Evolutionary conservation across 495 filamentous ascomycete genomes (phyloP).

Genomic region (Xylaria cubensis): DNA sequence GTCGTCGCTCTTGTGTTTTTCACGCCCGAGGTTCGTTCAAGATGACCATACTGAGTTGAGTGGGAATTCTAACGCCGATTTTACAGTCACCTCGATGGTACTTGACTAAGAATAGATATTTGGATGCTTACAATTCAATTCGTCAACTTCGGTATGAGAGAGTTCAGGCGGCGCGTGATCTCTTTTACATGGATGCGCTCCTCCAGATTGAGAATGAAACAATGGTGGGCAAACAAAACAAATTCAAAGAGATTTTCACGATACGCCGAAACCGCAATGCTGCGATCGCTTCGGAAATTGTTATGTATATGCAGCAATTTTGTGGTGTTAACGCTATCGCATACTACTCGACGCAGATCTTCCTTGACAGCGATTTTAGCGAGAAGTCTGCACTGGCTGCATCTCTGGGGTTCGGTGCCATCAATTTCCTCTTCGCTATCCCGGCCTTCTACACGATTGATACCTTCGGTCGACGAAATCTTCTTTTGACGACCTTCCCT

Average conservation of each 20-base stretch:
- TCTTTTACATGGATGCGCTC: conserved; percentile 80
- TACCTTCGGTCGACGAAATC: conserved; percentile 80
- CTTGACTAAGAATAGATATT: conserved; percentile 70
- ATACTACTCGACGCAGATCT: conserved; percentile 74
- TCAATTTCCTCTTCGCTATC: conserved; percentile 80
- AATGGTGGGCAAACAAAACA: conserved; percentile 66
- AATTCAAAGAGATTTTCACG: conserved; percentile 71
- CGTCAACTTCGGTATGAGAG: conserved; percentile 70
- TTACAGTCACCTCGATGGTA: conserved; percentile 70
- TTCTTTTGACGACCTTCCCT: conserved; percentile 79
- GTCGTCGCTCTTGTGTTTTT: conserved; percentile 73
- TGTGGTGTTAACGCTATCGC: conserved; percentile 70
- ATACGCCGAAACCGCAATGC: conserved; percentile 80
- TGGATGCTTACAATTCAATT: conserved; percentile 71
- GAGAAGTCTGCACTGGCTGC: conserved; percentile 65
- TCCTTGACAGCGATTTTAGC: conserved; percentile 63
- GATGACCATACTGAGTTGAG: neutral
- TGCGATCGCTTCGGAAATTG: conserved; percentile 72
- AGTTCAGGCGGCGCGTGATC: conserved; percentile 79
- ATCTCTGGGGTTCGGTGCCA: conserved; percentile 77
- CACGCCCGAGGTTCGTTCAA: conserved; percentile 67
- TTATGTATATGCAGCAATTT: conserved; percentile 90
- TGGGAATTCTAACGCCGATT: conserved; percentile 21
- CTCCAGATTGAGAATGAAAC: conserved; percentile 68
- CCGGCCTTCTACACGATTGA: conserved; percentile 84